Conservation (phyloP, 2,329 filamentous ascomycete species). For the Thielaviopsis punctulata region DNA sequence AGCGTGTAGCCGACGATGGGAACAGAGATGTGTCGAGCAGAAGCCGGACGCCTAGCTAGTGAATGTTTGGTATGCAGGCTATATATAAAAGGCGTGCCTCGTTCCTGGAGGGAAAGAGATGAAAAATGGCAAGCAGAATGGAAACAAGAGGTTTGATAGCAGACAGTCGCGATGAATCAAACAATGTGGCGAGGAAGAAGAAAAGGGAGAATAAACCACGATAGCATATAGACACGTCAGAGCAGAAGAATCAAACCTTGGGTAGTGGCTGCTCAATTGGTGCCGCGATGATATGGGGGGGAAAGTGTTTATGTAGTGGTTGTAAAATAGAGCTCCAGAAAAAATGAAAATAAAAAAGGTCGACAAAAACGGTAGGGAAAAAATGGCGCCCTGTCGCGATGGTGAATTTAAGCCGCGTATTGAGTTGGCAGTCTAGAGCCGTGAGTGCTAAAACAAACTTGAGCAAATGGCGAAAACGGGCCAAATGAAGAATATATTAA, state of each 20-base stretch:
- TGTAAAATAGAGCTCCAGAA: constrained; percentile 1
- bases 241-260: neutral
- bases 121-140: neutral
- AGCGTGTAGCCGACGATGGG: neutral
- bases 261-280: neutral
- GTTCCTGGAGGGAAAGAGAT: neutral
- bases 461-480: too few relatives aligned
- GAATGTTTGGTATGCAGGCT: neutral
- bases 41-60: neutral
- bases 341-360: neutral
- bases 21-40: neutral
- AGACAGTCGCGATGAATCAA: neutral
- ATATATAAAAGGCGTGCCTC: neutral
- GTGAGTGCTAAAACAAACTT: too few relatives aligned
- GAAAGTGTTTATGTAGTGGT: neutral
- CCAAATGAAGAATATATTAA: too few relatives aligned
- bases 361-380: neutral
- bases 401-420: neutral
- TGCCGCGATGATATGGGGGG: neutral
- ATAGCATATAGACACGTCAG: too few relatives aligned
- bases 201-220: too few relatives aligned
- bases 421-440: too few relatives aligned
- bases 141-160: neutral
- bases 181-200: neutral
- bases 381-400: neutral